Conservation (phyloP, 257 asterid species). For the Petrea volubilis region DNA sequence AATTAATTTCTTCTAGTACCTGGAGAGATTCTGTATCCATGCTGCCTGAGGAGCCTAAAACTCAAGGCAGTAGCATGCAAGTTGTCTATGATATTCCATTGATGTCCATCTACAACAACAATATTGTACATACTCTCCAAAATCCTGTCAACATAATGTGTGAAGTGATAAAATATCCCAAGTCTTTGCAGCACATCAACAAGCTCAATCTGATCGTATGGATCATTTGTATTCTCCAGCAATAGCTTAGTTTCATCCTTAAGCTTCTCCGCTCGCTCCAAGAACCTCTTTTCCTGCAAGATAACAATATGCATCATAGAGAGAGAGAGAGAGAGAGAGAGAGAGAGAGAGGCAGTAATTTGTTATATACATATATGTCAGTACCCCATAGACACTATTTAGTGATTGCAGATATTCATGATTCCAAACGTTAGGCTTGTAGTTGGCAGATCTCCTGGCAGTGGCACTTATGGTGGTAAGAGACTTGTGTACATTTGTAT, state of each 20-base stretch:
- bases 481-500: not conserved
- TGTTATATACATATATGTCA: not conserved
- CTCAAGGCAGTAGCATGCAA: conserved; percentile 27
- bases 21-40: conserved; percentile 27
- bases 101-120: not conserved
- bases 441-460: conserved; percentile 24
- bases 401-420: conserved; percentile 18
- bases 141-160: conserved; percentile 14
- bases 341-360: not conserved
- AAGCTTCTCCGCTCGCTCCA: conserved; percentile 17
- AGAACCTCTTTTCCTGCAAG: conserved; percentile 4
- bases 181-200: conserved; percentile 41
- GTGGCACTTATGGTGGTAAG: not conserved
- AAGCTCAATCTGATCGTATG: conserved; percentile 32
- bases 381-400: conserved; percentile 18
- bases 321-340: no score
- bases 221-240: conserved; percentile 2
- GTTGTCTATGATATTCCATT: not conserved
- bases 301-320: not conserved
- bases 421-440: conserved; percentile 18
- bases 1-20: conserved; percentile 7
- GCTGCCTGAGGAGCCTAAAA: conserved; percentile 38
- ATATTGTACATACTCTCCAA: not conserved
- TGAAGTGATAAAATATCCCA: conserved; percentile 39
- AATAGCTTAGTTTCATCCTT: conserved; percentile 19